Evolutionary conservation across 2,329 filamentous ascomycete species (phyloP).

Genomic region (Neodidymelliopsis sp.): DNA sequence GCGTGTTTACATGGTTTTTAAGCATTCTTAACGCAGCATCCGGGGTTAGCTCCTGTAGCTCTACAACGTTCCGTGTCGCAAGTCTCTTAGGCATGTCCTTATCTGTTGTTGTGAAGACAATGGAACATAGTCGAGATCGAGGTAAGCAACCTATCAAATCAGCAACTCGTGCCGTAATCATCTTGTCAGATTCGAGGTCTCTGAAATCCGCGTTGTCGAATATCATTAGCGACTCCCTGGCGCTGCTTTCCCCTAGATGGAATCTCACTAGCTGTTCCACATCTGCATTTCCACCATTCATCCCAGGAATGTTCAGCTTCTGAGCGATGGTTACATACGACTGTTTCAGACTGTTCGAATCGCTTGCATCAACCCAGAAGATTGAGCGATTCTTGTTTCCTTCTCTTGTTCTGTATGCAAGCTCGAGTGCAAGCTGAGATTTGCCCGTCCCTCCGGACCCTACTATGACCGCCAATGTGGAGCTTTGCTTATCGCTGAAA

Average conservation of each 20-base stretch:
- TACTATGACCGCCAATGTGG: conserved; percentile 27
- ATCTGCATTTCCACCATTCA: conserved; percentile 26
- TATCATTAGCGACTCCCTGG: conserved; percentile 20
- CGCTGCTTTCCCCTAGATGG: conserved; percentile 8
- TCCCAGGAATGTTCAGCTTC: conserved; percentile 38
- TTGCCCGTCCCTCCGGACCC: conserved; percentile 31
- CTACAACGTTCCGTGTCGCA: conserved; percentile 25
- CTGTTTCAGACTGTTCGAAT: conserved; percentile 50
- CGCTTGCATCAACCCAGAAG: conserved; percentile 56
- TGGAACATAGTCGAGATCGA: conserved; percentile 21
- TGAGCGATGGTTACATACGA: conserved; percentile 36
- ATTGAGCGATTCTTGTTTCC: conserved; percentile 49
- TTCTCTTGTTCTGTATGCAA: conserved; percentile 51
- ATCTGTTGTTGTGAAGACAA: conserved; percentile 30
- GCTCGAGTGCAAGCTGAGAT: conserved; percentile 42
- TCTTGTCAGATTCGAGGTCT: conserved; percentile 12
- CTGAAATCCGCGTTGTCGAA: conserved; percentile 39
- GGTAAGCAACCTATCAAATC: conserved; percentile 26
- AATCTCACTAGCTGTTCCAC: conserved; percentile 26
- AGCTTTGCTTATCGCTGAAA: conserved; percentile 22
- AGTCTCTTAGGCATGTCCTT: conserved; percentile 19
- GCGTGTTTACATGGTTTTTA: conserved; percentile 18
- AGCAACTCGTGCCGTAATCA: conserved; percentile 15
- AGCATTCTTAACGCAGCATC: conserved; percentile 28
- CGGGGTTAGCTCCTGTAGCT: conserved; percentile 22